A percentile compares a stretch with the other conserved stretches of the same genome.
Conservation (phyloP, 257 asterid species). For the Fraxinus americana region DNA sequence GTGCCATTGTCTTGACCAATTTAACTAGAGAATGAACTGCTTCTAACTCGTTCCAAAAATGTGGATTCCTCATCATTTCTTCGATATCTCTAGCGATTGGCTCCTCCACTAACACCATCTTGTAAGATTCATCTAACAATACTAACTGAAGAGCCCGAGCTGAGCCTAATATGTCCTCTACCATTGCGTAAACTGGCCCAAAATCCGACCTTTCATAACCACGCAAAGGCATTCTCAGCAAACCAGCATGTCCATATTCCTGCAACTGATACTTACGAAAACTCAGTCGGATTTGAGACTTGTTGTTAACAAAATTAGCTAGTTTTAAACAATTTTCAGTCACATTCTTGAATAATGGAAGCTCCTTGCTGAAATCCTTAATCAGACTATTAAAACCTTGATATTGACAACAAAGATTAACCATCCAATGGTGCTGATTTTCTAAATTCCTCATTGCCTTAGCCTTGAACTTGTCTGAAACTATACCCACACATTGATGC, state of each 20-base stretch:
- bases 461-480: constrained; percentile 85
- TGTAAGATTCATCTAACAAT: constrained; percentile 70
- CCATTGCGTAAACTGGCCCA: constrained; percentile 53
- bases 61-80: constrained; percentile 87
- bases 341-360: constrained; percentile 72
- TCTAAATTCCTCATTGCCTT: constrained; percentile 78
- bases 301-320: constrained; percentile 65
- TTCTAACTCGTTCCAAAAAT: constrained; percentile 88
- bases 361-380: constrained; percentile 81
- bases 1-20: constrained; percentile 63
- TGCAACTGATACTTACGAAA: constrained; percentile 82
- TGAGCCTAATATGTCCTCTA: constrained; percentile 84
- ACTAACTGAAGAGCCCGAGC: constrained; percentile 86
- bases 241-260: constrained; percentile 77
- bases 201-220: constrained; percentile 59
- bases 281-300: constrained; percentile 64
- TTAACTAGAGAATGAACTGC: constrained; percentile 80
- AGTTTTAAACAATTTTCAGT: constrained; percentile 69
- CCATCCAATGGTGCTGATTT: constrained; percentile 94
- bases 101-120: constrained; percentile 64
- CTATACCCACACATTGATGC: constrained; percentile 84
- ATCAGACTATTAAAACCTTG: constrained; percentile 72
- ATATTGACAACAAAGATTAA: constrained; percentile 81
- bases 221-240: constrained; percentile 56
- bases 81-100: constrained; percentile 71